A percentile compares a stretch with the other conserved stretches of the same genome.
Conservation (phyloP, 2,329 filamentous ascomycete species). For the Neonectria hederae region DNA sequence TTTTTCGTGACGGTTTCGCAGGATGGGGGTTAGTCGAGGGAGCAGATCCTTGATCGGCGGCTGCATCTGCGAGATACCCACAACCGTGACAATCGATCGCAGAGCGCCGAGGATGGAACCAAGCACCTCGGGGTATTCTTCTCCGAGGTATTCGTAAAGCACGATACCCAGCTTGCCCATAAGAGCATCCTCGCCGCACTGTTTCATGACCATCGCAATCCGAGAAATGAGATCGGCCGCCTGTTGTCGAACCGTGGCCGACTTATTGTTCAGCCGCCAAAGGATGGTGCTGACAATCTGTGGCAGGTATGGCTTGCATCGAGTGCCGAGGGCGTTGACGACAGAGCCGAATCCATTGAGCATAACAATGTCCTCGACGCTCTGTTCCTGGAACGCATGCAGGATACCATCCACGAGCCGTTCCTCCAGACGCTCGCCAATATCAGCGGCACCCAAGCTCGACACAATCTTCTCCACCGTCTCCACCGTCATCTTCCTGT, state of each 20-base stretch:
- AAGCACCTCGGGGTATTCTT: conserved; percentile 97
- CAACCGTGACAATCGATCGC: conserved; percentile 95
- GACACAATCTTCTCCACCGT: conserved; percentile 97
- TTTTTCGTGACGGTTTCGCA: conserved; percentile 98
- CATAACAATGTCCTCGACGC: conserved; percentile 93
- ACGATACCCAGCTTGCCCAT: conserved; percentile 96
- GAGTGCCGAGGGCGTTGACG: conserved; percentile 90
- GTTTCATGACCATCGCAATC: conserved; percentile 98
- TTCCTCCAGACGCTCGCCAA: conserved; percentile 91
- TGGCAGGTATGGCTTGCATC: conserved; percentile 95
- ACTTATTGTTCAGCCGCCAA: conserved; percentile 98
- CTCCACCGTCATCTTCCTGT: conserved; percentile 99
- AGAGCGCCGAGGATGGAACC: conserved; percentile 96
- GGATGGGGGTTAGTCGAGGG: conserved; percentile 94
- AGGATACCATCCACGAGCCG: conserved; percentile 94
- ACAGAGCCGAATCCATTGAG: conserved; percentile 98
- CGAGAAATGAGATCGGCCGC: conserved; percentile 95
- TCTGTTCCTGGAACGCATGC: conserved; percentile 97
- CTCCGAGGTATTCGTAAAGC: conserved; percentile 96
- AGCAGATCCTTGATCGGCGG: conserved; percentile 96
- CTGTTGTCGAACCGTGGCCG: conserved; percentile 94
- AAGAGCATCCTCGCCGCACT: conserved; percentile 93
- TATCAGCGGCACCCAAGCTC: conserved; percentile 90
- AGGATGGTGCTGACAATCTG: conserved; percentile 98
- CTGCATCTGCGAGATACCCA: conserved; percentile 98